Percentiles rank a stretch among this genome's conserved stretches.
phyloP scores from a whole-genome alignment of 306 rosid genomes.

The Prosopis cineraria region DNA sequence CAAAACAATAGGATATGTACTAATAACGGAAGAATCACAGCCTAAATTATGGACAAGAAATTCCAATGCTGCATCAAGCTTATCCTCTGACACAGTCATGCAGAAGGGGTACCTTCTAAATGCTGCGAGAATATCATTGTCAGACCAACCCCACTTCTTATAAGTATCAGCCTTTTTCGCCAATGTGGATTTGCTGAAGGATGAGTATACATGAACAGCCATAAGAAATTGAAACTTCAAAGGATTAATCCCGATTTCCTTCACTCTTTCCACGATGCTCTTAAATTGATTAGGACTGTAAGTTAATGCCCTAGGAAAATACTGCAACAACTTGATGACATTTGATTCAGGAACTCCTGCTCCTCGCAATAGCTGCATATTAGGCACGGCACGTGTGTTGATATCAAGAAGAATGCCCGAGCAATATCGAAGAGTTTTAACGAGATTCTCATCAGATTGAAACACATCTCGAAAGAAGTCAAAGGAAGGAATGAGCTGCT shows the following conservation, averaged over 20 bases:
- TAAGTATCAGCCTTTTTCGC: background rate
- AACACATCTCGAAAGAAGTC: background rate
- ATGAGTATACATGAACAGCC: background rate
- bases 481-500: background rate
- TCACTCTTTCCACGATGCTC: background rate
- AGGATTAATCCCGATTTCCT: background rate
- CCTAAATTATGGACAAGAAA: background rate
- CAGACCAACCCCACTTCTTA: background rate
- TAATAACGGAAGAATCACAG: background rate
- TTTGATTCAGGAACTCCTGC: slow-evolving; percentile 4
- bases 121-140: background rate
- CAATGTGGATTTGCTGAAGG: background rate
- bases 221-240: background rate
- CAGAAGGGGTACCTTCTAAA: background rate
- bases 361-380: background rate
- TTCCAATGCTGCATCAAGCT: background rate
- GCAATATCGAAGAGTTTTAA: background rate
- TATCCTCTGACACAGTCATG: background rate
- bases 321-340: background rate
- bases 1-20: background rate
- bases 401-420: background rate
- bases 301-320: background rate
- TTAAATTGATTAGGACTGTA: background rate
- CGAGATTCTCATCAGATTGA: slow-evolving; percentile 2
- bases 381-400: background rate